A percentile compares a stretch with the other conserved stretches of the same genome.
Evolutionary conservation across 2,329 filamentous ascomycete species (phyloP).

Genomic region (Acephala macrosclerotiorum): DNA sequence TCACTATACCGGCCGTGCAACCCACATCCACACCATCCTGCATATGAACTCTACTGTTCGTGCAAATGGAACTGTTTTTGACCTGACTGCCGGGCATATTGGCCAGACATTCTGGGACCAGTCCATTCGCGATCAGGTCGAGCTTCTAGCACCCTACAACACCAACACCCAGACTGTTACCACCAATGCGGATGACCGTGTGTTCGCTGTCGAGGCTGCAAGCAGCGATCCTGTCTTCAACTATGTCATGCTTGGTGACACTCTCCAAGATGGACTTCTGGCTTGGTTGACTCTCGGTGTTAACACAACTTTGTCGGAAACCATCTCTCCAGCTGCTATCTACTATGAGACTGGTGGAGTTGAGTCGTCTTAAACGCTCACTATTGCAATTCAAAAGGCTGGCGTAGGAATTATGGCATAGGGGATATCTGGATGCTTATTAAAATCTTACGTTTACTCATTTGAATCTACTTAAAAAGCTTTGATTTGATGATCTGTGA

Average conservation of each 20-base stretch:
- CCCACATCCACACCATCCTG: conserved; percentile 57
- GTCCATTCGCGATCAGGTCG: conserved; percentile 59
- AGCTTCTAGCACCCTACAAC: conserved; percentile 54
- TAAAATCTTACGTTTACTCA: too few relatives aligned
- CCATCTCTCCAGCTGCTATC: conserved; percentile 15
- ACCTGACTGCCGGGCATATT: conserved; percentile 61
- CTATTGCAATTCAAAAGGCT: too few relatives aligned
- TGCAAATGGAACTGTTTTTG: conserved; percentile 56
- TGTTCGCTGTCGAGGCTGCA: conserved; percentile 55
- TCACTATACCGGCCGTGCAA: conserved; percentile 53
- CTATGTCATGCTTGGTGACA: conserved; percentile 64
- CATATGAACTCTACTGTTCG: conserved; percentile 49
- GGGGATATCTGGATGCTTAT: too few relatives aligned
- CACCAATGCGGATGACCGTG: conserved; percentile 55
- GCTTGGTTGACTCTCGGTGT: conserved; percentile 63
- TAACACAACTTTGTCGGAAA: conserved; percentile 43
- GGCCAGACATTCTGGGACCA: conserved; percentile 73
- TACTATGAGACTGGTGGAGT: conserved; percentile 15
- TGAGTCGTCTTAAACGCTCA: too few relatives aligned
- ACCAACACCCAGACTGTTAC: conserved; percentile 56
- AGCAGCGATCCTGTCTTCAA: conserved; percentile 60
- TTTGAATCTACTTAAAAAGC: too few relatives aligned
- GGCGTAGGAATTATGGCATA: too few relatives aligned
- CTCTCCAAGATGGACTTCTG: conserved; percentile 57
- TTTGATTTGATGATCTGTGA: too few relatives aligned